Base-by-base conservation (phyloP, 2,329 filamentous ascomycete genomes). In the Ramichloridium luteum region DNA sequence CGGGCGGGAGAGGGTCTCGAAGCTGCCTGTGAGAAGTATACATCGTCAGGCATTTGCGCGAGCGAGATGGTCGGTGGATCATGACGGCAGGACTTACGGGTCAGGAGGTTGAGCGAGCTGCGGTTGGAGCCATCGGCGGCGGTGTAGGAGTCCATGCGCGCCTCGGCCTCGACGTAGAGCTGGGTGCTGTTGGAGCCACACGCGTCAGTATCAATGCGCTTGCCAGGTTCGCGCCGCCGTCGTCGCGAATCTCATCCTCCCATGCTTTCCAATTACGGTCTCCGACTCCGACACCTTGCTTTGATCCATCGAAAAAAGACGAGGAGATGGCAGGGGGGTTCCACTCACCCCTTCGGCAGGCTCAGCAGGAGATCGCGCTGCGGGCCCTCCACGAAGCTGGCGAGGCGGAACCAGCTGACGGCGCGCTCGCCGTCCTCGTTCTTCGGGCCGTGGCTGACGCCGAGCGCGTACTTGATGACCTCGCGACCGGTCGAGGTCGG, bases 401-500 rank as follows among this genome's bases (percentile, higher is more conserved):
- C 67, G 34, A 96, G 67, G 36, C 68, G 70, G 69, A 92, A 96
- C 80, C 81, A 96, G 66, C 78, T 90, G 16, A 80, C 82, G 54
- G 74, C 70, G 52, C 74, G 68, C 59, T 82, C 80, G 13, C 53
- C 53, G 16, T 48, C 41, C 11, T 88, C 79, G 9, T 88, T 80
- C 43, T 61, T 64, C 39, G 66, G 60, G 10, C 84, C 84, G 37
- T 56, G 57, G 56, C 64, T 76, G 49, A 74, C 80, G 31, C 74
- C 86, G 40, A 98, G 64, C 4, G 74, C 63, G 56, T 93, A 96
- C 48, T 71, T 73, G 51, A 96, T 54, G 36, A 93, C 51, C 42
- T 92, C 80, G 41, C 68, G 69, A 36, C 84, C 84, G 31, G 64
- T 77, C 49, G 72, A 70, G 28, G 80, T 82, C 37, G 74, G 58